Evolutionary conservation across 805 yeast species (phyloP), one percentile per base, ranked within the genome.

Genomic region (Myxozyma monticola): DNA sequence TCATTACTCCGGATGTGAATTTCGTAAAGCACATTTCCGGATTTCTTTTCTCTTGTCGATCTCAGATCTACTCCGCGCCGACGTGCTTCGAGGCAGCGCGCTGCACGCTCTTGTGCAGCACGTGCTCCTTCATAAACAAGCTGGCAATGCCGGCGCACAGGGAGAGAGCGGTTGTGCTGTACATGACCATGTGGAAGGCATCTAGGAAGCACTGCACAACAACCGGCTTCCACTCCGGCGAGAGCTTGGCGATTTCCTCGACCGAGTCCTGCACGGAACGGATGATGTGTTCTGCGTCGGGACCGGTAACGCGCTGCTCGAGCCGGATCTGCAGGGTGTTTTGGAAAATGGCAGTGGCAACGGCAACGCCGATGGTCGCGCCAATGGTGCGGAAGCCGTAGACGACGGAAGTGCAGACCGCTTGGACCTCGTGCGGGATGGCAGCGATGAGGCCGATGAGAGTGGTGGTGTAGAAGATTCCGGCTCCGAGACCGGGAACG

Each of bases 351-450:
- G 83, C 80, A 37, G 79, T 71, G 2, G 82, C 80, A 15, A 78
- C 62, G 1, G 90, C 74, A 15, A 87, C 88, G 31, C 95, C 95
- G 39, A 87, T 68, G 0, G 93, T 85, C 12, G 90, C 83, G 0
- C 95, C 95, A 1, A 88, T 83, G 6, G 93, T 82, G 62, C 95
- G 75, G 71, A 85, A 88, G 0, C 90, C 89, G 65, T 89, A 89
- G 62, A 87, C 95, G 49, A 90, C 85, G 0, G 95, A 85, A 0
- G 96, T 89, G 3, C 90, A 84, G 20, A 88, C 76, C 0, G 96
- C 96, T 66, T 88, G 96, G 60, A 74, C 77, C 47, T 77, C 75
- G 20, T 71, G 65, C 5, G 84, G 81, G 2, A 84, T 91, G 0
- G 93, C 79, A 0, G 93, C 82, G 45, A 88, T 83, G 68, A 88